These are phyloP conservation scores for Bretschneidera sinensis DNA, from an alignment of 345 rosid species.

Conservation along the genomic window DNA sequence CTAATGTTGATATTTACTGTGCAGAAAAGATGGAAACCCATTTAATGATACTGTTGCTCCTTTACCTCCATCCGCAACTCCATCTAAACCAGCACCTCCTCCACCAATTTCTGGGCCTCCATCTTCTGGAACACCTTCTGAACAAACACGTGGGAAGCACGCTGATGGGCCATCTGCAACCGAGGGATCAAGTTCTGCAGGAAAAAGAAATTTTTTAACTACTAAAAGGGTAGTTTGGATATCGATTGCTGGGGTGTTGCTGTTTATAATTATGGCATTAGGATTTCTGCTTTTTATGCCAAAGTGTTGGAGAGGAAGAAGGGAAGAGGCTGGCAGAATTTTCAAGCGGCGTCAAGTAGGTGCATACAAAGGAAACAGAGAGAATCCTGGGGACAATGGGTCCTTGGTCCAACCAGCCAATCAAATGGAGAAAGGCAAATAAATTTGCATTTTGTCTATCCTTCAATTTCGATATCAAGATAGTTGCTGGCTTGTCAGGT, in stretches of 20 bases:
- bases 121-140: slow-evolving; percentile 36
- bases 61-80: slow-evolving; percentile 43
- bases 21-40: slow-evolving; percentile 81
- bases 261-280: slow-evolving; percentile 50
- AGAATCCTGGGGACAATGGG: slow-evolving; percentile 40
- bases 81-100: slow-evolving; percentile 36
- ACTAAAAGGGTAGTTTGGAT: slow-evolving; percentile 66
- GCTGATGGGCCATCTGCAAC: slow-evolving; percentile 60
- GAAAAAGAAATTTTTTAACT: slow-evolving; percentile 33
- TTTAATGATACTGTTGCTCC: slow-evolving; percentile 61
- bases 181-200: slow-evolving; percentile 40
- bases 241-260: slow-evolving; percentile 60
- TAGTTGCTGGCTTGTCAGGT: slow-evolving; percentile 3
- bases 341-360: slow-evolving; percentile 66
- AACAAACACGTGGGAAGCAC: slow-evolving; percentile 40
- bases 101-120: slow-evolving; percentile 33
- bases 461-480: neutral
- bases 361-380: slow-evolving; percentile 63
- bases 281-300: slow-evolving; percentile 56
- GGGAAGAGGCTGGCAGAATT: slow-evolving; percentile 43
- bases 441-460: slow-evolving; percentile 8
- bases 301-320: slow-evolving; percentile 40
- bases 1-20: slow-evolving; percentile 19
- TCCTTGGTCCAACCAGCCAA: slow-evolving; percentile 36
- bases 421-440: slow-evolving; percentile 63